Base-by-base conservation (phyloP, 495 filamentous ascomycete genomes). In the Elaphomyces granulatus region DNA sequence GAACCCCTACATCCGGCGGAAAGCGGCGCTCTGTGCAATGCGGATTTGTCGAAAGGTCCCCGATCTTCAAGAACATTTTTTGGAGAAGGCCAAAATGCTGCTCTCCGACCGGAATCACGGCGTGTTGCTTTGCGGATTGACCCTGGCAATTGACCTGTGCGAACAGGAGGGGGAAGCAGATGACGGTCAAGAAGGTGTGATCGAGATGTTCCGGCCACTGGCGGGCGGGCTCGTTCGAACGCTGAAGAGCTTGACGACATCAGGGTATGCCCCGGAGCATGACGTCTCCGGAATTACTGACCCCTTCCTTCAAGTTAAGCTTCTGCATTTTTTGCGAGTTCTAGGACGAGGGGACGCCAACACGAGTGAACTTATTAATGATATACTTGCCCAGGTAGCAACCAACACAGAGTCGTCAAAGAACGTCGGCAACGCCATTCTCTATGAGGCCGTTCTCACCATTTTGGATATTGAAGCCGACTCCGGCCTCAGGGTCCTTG, bases 11-110 rank as follows among this genome's bases (percentile, higher is more conserved):
- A 94, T 96, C 52, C 78, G 88, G 36, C 76, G 90, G 36, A 98
- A 98, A 70, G 90, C 92, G 23, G 92, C 90, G 4, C 72, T 98
- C n/a, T 98, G 90, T 59, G 90, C 90, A n/a, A 98, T 98, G 92
- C 74, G 92, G 30, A 93, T 98, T 64, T 94, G 87, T 63, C 78
- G 87, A 47, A 98, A 98, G 59, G 92, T 96, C 32, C 90, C 90
- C 4, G 90, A 98, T 54, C 69, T 98, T 26, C 85, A 94, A 61
- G 90, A 98, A 51, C 86, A 98, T 58, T 98, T 96, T 52, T 51
- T 95, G 18, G 92, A 96, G 43, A 95, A 94, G 58, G 81, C 87
- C 19, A 81, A 90, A 46, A 71, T 79, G 15, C 67, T 98, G n/a
- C 61, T 98, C 8, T 81, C 81, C 17, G 90, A 98, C 54, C 67